phyloP scores from a whole-genome alignment of 139 green algal genomes.

The Asterochloris sp. region DNA sequence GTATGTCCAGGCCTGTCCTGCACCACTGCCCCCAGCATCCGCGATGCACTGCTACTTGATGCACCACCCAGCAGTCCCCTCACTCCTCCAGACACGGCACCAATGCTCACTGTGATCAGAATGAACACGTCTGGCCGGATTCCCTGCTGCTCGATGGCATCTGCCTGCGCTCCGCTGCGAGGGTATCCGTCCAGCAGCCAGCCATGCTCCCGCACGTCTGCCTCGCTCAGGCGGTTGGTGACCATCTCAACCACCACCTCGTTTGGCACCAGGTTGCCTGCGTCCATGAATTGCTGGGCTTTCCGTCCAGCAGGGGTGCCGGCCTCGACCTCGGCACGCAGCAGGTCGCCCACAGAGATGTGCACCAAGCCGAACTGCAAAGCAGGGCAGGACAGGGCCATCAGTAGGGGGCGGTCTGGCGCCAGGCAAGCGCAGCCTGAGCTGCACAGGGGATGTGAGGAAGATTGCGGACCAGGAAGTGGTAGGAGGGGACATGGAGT shows the following conservation, averaged over 20 bases:
- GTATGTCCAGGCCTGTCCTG: too few relatives aligned
- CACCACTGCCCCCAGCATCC: too few relatives aligned
- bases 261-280: slow-evolving; percentile 91
- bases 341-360: slow-evolving; percentile 94
- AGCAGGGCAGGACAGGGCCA: neutral
- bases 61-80: too few relatives aligned
- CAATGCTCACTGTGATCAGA: slow-evolving; percentile 71
- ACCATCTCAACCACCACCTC: slow-evolving; percentile 95
- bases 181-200: slow-evolving; percentile 99
- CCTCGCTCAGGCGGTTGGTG: slow-evolving; percentile 59
- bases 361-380: slow-evolving; percentile 90
- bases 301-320: slow-evolving; percentile 71
- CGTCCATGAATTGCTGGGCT: slow-evolving; percentile 94
- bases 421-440: neutral
- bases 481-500: too few relatives aligned
- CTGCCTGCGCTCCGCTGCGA: slow-evolving; percentile 83
- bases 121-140: slow-evolving; percentile 96
- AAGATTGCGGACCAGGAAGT: neutral
- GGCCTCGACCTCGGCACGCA: slow-evolving; percentile 90
- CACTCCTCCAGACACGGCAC: too few relatives aligned
- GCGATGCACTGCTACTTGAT: too few relatives aligned
- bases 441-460: neutral
- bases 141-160: slow-evolving; percentile 86
- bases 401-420: neutral
- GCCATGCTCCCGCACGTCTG: slow-evolving; percentile 54